phyloP scores from a whole-genome alignment of 345 rosid genomes.

The Aethionema arabicum region DNA sequence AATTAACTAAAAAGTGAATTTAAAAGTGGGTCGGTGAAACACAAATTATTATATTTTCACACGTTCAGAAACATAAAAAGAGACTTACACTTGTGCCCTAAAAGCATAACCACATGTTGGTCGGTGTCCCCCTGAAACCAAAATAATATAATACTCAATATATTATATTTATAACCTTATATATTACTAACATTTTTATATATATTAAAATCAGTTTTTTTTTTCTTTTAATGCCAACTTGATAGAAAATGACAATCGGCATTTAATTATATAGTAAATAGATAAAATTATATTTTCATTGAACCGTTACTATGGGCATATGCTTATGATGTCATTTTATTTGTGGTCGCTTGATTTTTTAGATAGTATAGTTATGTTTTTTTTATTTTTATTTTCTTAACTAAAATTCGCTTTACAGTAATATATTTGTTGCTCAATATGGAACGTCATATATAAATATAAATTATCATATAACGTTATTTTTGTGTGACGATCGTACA shows the following conservation, averaged over 20 bases:
- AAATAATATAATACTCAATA: background rate
- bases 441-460: too few species aligned
- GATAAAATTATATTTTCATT: background rate
- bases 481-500: too few species aligned
- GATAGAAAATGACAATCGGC: slow-evolving; percentile 29
- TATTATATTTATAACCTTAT: slow-evolving; percentile 14
- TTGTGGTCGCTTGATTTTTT: slow-evolving; percentile 14
- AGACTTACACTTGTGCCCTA: slow-evolving; percentile 41
- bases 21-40: slow-evolving; percentile 33
- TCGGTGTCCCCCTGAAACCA: slow-evolving; percentile 33
- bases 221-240: slow-evolving; percentile 3
- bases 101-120: slow-evolving; percentile 45
- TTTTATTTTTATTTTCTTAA: background rate
- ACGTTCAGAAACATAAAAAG: slow-evolving; percentile 25
- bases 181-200: background rate
- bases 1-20: slow-evolving; percentile 36
- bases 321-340: slow-evolving; percentile 18
- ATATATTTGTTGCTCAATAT: too few species aligned
- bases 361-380: background rate
- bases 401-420: too few species aligned
- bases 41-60: slow-evolving; percentile 25
- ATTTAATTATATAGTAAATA: slow-evolving; percentile 13
- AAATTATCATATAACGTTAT: too few species aligned
- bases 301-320: slow-evolving; percentile 4
- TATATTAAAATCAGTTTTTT: background rate